phyloP scores from a whole-genome alignment of 768 basidiomycete genomes.

The Hirschioporus abietinus region DNA sequence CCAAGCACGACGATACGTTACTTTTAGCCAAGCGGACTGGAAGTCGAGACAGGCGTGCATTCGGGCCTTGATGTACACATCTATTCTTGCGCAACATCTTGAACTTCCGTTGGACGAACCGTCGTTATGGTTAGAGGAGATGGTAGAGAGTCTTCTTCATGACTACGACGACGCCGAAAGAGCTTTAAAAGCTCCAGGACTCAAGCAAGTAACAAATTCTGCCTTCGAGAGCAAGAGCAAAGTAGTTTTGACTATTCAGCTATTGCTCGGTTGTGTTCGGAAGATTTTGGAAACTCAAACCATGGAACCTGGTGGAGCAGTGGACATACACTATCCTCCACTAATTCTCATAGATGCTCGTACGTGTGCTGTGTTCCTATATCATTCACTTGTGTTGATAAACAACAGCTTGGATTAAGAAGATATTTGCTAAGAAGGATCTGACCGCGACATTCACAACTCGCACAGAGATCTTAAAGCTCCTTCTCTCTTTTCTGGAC shows the following conservation, averaged over 20 bases:
- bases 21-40: slow-evolving; percentile 59
- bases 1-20: slow-evolving; percentile 63
- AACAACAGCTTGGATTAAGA: slow-evolving; percentile 51
- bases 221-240: slow-evolving; percentile 13
- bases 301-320: slow-evolving; percentile 27
- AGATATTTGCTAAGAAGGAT: slow-evolving; percentile 43
- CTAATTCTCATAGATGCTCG: slow-evolving; percentile 43
- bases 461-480: slow-evolving; percentile 48
- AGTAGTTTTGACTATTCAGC: slow-evolving; percentile 37
- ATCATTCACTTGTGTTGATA: slow-evolving; percentile 5
- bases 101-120: slow-evolving; percentile 45
- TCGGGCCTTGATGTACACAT: slow-evolving; percentile 68
- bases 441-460: slow-evolving; percentile 36
- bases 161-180: slow-evolving; percentile 41
- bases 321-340: slow-evolving; percentile 29
- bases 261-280: slow-evolving; percentile 54
- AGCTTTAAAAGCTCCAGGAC: slow-evolving; percentile 12
- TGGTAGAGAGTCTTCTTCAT: slow-evolving; percentile 45
- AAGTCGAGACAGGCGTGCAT: slow-evolving; percentile 67
- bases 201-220: slow-evolving; percentile 2
- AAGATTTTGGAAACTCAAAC: slow-evolving; percentile 39
- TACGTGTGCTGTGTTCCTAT: slow-evolving; percentile 25
- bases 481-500: slow-evolving; percentile 58
- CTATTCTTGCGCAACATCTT: slow-evolving; percentile 53
- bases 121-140: slow-evolving; percentile 59